Evolutionary conservation across 257 asterid species (phyloP), one percentile per base, ranked within the genome.

Genomic region (Rauvolfia tetraphylla): DNA sequence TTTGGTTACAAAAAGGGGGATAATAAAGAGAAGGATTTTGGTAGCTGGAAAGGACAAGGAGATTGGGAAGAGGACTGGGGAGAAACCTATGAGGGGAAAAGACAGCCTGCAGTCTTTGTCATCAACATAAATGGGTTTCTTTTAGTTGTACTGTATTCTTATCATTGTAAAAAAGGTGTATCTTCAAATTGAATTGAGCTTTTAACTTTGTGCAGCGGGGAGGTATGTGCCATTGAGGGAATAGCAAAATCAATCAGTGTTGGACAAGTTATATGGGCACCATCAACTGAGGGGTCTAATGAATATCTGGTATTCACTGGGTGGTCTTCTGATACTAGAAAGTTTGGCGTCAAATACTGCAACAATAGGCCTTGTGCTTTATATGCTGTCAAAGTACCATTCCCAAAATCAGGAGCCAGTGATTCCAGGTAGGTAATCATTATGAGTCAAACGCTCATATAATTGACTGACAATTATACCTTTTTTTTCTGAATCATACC

Each of bases 31-130:
- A 93, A 89, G 82, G 97, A 91, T 73, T 67, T 84, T 65, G 88
- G 90, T 72, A 91, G 87, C 84, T 93, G 99, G 98, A 91, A 89
- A 81, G 95, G 89, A 80, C 93, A 86, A 83, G 99, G 97, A 46
- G 93, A 87, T 27, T 95, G 96, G 96, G 98, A 93, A 83, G 99
- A 93, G 85, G 95, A 90, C 61, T 95, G 99, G 99, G 99, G 99
- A 42, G 99, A 95, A 88, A 81, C 92, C 65, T 95, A 95, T 77
- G 86, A 87, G 63, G 93, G 99, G 79, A 95, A 91, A 88, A 83
- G 91, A 79, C 93, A 91, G 81, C 94, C 99, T 34, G 90, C 97
- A 4, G 92, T 91, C 67, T 95, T 93, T 76, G 98, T 90, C 65
- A 87, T 95, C 71, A 78, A 89, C 75, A 44, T 82, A 56, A 66